Evolutionary conservation across 345 rosid genomes (phyloP).

Genomic region (Eucalyptus curtisii): DNA sequence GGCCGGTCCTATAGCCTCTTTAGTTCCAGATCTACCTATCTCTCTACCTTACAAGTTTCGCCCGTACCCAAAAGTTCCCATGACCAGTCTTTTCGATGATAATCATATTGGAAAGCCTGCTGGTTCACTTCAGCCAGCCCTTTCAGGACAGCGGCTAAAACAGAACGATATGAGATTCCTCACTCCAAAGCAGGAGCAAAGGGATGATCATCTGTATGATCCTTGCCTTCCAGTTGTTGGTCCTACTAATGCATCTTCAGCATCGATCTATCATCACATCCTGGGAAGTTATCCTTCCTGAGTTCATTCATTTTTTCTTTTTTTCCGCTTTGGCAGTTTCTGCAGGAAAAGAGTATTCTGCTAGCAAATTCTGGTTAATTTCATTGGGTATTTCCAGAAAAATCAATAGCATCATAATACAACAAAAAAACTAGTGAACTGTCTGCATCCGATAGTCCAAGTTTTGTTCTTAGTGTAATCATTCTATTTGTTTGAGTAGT

Average conservation of each 20-base stretch:
- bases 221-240: constrained; percentile 16
- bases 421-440: neutral
- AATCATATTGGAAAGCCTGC: neutral
- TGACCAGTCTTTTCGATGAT: constrained; percentile 8
- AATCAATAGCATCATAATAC: neutral
- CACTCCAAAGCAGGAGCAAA: constrained; percentile 34
- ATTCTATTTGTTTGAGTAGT: neutral
- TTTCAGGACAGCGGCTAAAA: constrained; percentile 17
- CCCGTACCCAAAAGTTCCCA: constrained; percentile 6
- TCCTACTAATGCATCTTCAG: constrained; percentile 14
- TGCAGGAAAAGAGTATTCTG: neutral
- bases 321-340: neutral
- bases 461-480: neutral
- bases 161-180: constrained; percentile 9
- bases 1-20: constrained; percentile 10
- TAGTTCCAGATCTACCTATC: constrained; percentile 29
- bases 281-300: constrained; percentile 18
- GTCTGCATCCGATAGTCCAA: neutral
- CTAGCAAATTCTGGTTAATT: neutral
- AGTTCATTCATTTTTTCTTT: neutral
- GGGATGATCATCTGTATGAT: constrained; percentile 23
- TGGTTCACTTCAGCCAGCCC: constrained; percentile 14
- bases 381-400: neutral
- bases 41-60: constrained; percentile 21
- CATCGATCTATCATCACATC: constrained; percentile 13